These are phyloP conservation scores for Abelmoschus esculentus DNA, from an alignment of 345 rosid species.

Conservation along the genomic window DNA sequence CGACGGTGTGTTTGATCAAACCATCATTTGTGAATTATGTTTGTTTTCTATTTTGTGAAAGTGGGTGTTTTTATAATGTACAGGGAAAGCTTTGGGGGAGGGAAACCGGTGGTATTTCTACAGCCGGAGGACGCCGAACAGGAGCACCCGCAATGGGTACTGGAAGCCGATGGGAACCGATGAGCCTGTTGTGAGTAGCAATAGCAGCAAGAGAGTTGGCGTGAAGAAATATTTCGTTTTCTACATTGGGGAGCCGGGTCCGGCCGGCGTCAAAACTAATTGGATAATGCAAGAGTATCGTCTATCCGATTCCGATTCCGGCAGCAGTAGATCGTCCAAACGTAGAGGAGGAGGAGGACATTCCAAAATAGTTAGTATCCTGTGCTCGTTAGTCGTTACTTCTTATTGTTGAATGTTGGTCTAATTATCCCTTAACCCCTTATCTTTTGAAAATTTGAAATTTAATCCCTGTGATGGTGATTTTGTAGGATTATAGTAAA, in stretches of 20 bases:
- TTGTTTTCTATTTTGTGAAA: neutral
- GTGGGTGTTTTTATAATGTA: neutral
- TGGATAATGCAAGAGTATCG: slow-evolving; percentile 88
- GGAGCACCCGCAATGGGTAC: slow-evolving; percentile 59
- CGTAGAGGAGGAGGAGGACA: slow-evolving; percentile 26
- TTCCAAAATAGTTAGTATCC: slow-evolving; percentile 31
- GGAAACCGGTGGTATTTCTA: slow-evolving; percentile 88
- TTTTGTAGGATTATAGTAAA: slow-evolving; percentile 59
- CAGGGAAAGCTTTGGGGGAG: slow-evolving; percentile 83
- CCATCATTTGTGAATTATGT: neutral
- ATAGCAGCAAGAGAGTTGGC: slow-evolving; percentile 49
- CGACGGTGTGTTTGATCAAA: slow-evolving; percentile 36
- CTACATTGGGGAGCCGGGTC: slow-evolving; percentile 44
- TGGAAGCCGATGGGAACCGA: slow-evolving; percentile 73
- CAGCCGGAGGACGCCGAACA: slow-evolving; percentile 57
- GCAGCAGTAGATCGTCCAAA: slow-evolving; percentile 43
- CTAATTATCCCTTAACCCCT: neutral
- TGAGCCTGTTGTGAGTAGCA: slow-evolving; percentile 35
- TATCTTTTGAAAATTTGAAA: neutral
- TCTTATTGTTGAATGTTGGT: neutral
- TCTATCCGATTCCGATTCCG: slow-evolving; percentile 31
- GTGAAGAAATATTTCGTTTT: slow-evolving; percentile 53
- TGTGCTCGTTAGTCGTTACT: neutral
- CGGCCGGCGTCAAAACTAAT: slow-evolving; percentile 42
- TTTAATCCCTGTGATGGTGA: neutral